Evolutionary conservation across 1,139 yeast species (phyloP).

Genomic region (Candida neerlandica): DNA sequence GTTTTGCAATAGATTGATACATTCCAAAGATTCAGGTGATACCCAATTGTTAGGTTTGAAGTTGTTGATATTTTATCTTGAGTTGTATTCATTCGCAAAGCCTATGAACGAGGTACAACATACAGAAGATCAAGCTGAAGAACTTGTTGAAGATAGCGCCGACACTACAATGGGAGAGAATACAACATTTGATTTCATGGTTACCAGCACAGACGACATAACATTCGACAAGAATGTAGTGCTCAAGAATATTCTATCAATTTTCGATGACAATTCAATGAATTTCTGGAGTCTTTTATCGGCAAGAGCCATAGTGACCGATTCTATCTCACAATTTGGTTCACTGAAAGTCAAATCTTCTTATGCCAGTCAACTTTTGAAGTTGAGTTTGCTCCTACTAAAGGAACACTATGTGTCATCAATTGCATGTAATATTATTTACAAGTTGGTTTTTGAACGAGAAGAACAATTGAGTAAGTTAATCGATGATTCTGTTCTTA

Average conservation of each 20-base stretch:
- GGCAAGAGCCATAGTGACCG: constrained; percentile 26
- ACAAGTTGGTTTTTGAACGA: constrained; percentile 17
- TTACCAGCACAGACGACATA: constrained; percentile 5
- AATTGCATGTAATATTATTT: constrained; percentile 26
- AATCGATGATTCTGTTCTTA: constrained; percentile 40
- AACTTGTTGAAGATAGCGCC: background rate
- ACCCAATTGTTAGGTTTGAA: constrained; percentile 32
- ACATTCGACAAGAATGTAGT: constrained; percentile 16
- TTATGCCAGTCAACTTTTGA: constrained; percentile 27
- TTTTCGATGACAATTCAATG: constrained; percentile 25
- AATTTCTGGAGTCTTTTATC: constrained; percentile 41
- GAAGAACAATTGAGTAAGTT: constrained; percentile 18
- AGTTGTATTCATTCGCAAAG: constrained; percentile 10
- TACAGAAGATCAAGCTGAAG: background rate
- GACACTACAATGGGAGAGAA: constrained; percentile 9
- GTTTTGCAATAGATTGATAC: constrained; percentile 25
- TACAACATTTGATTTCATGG: constrained; percentile 16
- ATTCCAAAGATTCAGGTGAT: constrained; percentile 19
- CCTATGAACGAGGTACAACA: background rate
- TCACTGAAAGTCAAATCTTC: background rate
- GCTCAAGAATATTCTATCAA: constrained; percentile 21
- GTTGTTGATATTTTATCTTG: constrained; percentile 28
- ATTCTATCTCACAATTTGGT: constrained; percentile 5
- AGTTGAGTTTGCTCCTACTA: constrained; percentile 48
- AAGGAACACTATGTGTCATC: constrained; percentile 29